Evolutionary conservation across 2,329 filamentous ascomycete species (phyloP).

Genomic region (Colletotrichum lupini): DNA sequence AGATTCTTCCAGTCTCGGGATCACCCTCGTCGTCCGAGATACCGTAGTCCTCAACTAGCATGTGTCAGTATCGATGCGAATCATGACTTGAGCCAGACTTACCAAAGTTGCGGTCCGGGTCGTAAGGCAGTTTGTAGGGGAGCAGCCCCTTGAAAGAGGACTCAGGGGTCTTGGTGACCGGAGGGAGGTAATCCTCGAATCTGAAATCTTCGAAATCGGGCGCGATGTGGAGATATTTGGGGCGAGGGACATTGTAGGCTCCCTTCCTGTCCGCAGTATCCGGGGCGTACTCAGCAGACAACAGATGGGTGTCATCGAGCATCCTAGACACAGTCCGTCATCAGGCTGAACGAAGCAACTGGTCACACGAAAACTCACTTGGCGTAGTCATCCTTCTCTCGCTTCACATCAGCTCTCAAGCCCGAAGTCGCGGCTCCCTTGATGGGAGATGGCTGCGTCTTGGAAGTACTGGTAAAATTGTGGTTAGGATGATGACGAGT

Average conservation of each 20-base stretch:
- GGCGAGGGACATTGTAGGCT: conserved; percentile 33
- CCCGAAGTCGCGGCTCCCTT: background rate
- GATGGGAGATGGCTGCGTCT: background rate
- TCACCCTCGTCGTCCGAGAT: conserved; percentile 55
- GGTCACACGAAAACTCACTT: conserved; percentile 1
- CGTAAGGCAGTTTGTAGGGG: conserved; percentile 16
- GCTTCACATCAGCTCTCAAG: background rate
- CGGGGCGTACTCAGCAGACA: conserved; percentile 22
- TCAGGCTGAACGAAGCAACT: background rate
- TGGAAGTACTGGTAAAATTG: background rate
- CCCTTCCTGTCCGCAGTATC: conserved; percentile 17
- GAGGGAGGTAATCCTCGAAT: conserved; percentile 19
- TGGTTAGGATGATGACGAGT: background rate
- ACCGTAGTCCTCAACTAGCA: conserved; percentile 37
- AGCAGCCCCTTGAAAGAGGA: background rate
- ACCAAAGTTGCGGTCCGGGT: conserved; percentile 23
- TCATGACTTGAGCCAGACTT: background rate
- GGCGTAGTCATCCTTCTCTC: background rate
- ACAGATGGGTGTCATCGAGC: conserved; percentile 22
- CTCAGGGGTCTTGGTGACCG: background rate
- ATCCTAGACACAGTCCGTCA: conserved; percentile 6
- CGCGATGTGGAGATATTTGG: conserved; percentile 33
- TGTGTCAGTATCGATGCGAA: background rate
- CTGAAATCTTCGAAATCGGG: conserved; percentile 24
- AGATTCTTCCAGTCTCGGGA: conserved; percentile 48